A percentile compares a stretch with the other conserved stretches of the same genome.
These are phyloP conservation scores for Boechera divaricarpa DNA, from an alignment of 345 rosid species.

Conservation along the genomic window DNA sequence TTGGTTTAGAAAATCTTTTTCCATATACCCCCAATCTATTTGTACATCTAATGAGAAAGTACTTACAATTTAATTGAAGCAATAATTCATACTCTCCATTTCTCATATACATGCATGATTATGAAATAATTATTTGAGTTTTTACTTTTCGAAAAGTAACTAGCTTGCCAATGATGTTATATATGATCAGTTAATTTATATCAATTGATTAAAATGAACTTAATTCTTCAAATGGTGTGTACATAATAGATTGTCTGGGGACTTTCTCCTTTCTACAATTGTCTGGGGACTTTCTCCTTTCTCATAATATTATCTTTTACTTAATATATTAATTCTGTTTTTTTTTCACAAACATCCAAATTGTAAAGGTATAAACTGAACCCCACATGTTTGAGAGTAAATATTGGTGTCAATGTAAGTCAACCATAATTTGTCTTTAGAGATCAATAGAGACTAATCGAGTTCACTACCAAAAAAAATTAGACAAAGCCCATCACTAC, in stretches of 20 bases:
- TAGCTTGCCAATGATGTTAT: neutral
- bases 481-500: neutral
- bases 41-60: slow-evolving; percentile 36
- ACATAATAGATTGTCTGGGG: slow-evolving; percentile 19
- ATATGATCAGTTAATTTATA: neutral
- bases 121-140: neutral
- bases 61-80: slow-evolving; percentile 18
- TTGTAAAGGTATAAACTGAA: slow-evolving; percentile 32
- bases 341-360: slow-evolving; percentile 31
- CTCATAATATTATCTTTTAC: neutral
- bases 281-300: no score
- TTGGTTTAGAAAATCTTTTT: slow-evolving; percentile 27
- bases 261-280: neutral
- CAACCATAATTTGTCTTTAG: slow-evolving; percentile 19
- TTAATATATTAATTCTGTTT: neutral
- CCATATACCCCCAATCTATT: slow-evolving; percentile 29
- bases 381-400: slow-evolving; percentile 30
- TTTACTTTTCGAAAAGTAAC: neutral
- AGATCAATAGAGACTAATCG: slow-evolving; percentile 9
- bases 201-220: neutral
- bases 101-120: slow-evolving; percentile 1
- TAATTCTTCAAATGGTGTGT: slow-evolving; percentile 24
- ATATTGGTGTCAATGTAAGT: slow-evolving; percentile 9
- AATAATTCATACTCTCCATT: slow-evolving; percentile 17
- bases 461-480: neutral